phyloP scores from a whole-genome alignment of 2,329 filamentous ascomycete genomes.

The Alternaria sp. region DNA sequence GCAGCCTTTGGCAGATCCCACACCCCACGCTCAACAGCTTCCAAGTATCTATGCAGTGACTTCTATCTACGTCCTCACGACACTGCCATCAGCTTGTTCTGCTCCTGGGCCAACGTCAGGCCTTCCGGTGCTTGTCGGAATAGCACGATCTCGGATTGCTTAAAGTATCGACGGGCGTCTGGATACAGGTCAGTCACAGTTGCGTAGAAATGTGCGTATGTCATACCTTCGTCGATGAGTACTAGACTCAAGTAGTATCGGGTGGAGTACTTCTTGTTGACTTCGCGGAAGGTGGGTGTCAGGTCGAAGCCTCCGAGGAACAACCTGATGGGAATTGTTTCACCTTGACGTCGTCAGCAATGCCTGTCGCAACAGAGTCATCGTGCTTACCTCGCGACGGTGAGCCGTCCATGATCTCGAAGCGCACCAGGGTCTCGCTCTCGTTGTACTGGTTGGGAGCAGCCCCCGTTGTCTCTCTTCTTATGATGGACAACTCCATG shows the following conservation, averaged over 20 bases:
- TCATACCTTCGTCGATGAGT: slow-evolving; percentile 85
- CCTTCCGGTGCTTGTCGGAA: slow-evolving; percentile 75
- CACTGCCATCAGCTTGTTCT: slow-evolving; percentile 52
- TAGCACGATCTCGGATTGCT: slow-evolving; percentile 97
- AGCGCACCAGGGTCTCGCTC: slow-evolving; percentile 95
- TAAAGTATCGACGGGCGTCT: slow-evolving; percentile 98
- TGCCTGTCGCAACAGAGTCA: not conserved
- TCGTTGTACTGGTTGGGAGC: slow-evolving; percentile 99
- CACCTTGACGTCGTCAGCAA: slow-evolving; percentile 58
- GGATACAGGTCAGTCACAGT: slow-evolving; percentile 20
- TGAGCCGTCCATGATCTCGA: slow-evolving; percentile 99
- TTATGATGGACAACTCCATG: slow-evolving; percentile 98
- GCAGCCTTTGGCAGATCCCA: not conserved
- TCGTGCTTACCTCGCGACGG: slow-evolving; percentile 77
- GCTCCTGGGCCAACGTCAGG: slow-evolving; percentile 55
- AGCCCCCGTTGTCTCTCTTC: slow-evolving; percentile 93
- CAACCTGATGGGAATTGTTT: slow-evolving; percentile 93
- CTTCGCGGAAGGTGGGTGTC: slow-evolving; percentile 97
- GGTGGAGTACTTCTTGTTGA: slow-evolving; percentile 99
- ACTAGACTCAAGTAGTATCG: slow-evolving; percentile 97
- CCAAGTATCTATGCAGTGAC: not conserved
- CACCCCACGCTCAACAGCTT: not conserved
- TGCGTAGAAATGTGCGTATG: not conserved
- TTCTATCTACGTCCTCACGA: slow-evolving; percentile 28
- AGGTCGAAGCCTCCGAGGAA: slow-evolving; percentile 98